These are phyloP conservation scores for Hirschfeldia incana DNA, from an alignment of 345 rosid genomes.

Conservation along the genomic window DNA sequence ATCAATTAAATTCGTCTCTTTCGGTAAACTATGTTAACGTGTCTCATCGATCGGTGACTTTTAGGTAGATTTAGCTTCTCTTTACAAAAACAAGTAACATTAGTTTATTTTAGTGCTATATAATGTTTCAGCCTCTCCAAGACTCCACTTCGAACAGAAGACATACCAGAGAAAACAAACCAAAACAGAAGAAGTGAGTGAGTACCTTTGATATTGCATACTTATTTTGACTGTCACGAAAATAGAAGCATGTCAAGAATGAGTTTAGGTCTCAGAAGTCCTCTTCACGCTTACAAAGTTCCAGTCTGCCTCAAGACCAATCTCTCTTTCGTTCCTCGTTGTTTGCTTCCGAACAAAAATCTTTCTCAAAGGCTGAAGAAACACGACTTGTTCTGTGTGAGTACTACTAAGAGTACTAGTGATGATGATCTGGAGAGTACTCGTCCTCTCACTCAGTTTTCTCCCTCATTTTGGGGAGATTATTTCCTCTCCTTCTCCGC, in stretches of 20 bases:
- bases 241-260: slow-evolving; percentile 1
- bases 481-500: not conserved
- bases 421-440: not conserved
- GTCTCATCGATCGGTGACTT: too few relatives aligned
- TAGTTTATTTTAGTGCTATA: too few relatives aligned
- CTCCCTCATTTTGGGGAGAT: slow-evolving; percentile 3
- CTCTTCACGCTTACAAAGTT: not conserved
- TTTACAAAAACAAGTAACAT: too few relatives aligned
- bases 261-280: not conserved
- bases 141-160: too few relatives aligned
- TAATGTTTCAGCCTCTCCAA: too few relatives aligned
- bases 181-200: too few relatives aligned
- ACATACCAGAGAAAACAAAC: too few relatives aligned
- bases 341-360: not conserved
- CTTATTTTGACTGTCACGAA: not conserved
- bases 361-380: not conserved
- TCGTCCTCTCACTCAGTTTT: slow-evolving; percentile 9
- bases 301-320: not conserved
- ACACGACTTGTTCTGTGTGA: not conserved
- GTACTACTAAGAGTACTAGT: not conserved
- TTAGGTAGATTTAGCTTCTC: too few relatives aligned
- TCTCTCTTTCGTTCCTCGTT: not conserved
- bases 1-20: too few relatives aligned
- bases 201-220: too few relatives aligned
- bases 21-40: too few relatives aligned